A percentile compares a stretch with the other conserved stretches of the same genome.
These are phyloP conservation scores for Plasmodium malariae DNA, from an alignment of 169 alveolate species.

Conservation along the genomic window DNA sequence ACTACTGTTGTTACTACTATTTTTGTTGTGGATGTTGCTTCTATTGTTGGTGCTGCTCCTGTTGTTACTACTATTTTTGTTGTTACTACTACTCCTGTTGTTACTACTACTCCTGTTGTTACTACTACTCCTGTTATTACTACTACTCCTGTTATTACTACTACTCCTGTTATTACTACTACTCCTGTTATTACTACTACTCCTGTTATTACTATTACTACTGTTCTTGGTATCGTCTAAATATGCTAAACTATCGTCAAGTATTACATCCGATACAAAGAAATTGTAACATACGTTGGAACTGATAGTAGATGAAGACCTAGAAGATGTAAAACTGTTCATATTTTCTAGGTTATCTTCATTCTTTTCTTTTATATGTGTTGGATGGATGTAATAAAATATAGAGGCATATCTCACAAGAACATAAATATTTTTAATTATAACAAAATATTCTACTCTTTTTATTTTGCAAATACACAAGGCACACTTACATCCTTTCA, in stretches of 20 bases:
- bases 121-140: background rate
- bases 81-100: background rate
- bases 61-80: background rate
- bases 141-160: background rate
- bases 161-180: background rate
- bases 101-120: background rate
- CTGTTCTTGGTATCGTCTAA: background rate
- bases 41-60: background rate
- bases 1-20: background rate
- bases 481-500: slow-evolving; percentile 62
- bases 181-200: background rate
- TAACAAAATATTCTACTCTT: slow-evolving; percentile 64
- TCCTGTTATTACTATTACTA: background rate
- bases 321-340: background rate
- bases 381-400: slow-evolving; percentile 68
- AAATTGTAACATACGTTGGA: background rate
- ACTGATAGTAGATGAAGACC: background rate
- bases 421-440: slow-evolving; percentile 42
- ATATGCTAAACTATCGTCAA: background rate
- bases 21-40: background rate
- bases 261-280: background rate
- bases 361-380: background rate
- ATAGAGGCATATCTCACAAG: slow-evolving; percentile 62
- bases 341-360: background rate
- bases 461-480: slow-evolving; percentile 61